Evolutionary conservation across 2,329 filamentous ascomycete genomes (phyloP).

Genomic region (Ophiostoma pallidulum): DNA sequence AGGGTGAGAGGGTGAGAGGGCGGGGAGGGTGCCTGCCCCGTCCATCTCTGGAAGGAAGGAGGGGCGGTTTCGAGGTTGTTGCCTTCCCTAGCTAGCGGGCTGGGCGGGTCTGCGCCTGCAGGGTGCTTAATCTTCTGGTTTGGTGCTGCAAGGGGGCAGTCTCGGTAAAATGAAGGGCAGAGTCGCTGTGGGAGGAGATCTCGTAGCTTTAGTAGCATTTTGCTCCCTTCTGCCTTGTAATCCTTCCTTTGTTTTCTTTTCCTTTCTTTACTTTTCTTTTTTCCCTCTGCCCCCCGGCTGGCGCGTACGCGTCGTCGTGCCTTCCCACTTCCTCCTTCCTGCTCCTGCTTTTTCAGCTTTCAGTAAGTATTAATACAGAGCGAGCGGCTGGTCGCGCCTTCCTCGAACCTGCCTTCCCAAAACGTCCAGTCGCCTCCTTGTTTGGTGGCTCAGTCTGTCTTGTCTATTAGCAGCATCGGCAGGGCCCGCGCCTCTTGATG

Average conservation of each 20-base stretch:
- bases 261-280: not conserved
- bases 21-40: no score
- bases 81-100: not conserved
- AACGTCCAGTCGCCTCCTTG: not conserved
- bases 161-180: constrained; percentile 1
- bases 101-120: constrained; percentile 1
- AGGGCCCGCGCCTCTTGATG: constrained; percentile 3
- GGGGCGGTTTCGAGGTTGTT: no score
- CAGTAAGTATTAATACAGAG: no score
- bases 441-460: not conserved
- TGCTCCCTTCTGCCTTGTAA: not conserved
- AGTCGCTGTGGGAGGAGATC: not conserved
- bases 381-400: not conserved
- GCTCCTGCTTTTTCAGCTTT: not conserved
- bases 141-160: constrained; percentile 9
- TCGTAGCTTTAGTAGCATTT: not conserved
- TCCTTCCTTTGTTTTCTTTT: not conserved
- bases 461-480: not conserved
- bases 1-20: no score
- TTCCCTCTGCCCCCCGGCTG: no score
- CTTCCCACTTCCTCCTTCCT: not conserved
- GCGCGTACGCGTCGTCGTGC: no score
- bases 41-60: no score
- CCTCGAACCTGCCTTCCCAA: no score
- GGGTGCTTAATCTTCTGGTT: not conserved